Base-by-base conservation (phyloP, 768 basidiomycete genomes). In the Grammothele lineata region DNA sequence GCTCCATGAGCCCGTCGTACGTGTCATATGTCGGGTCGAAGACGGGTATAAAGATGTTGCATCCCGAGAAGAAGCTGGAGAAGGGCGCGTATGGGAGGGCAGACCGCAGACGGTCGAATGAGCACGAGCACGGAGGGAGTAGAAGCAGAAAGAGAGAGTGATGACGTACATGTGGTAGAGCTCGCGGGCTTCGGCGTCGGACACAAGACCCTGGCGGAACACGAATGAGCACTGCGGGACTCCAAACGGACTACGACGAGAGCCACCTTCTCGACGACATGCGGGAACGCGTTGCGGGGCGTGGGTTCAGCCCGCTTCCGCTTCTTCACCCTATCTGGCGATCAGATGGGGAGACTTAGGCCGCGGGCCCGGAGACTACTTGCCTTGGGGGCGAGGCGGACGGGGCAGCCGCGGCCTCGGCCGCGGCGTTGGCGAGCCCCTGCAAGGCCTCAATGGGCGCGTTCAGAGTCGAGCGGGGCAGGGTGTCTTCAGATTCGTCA, bases 371-470 rank as follows among this genome's bases (percentile, higher is more conserved):
- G 12, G 36, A 14, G 27, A 10, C 25, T 10, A 39, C 27, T 22
- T 62, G 83, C 87, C 81, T 78, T 18, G 83, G 77, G 14, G 81
- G 62, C 36, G 79, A 73, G 10, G 76, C 61, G 33, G 87, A 87
- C 7, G 88, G 80, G 3, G 78, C 87, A 10, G 88, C 85, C 1
- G 91, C 89, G 6, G 93, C 90, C 65, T 95, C 93, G 22, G 91
- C 93, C 5, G 94, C 94, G 1, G 93, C 94, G 62, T 96, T 93
- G 23, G 94, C 94, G 42, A 96, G 73, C 3, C 92, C 91, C 62
- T 96, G 92, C 27, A 97, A 71, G 11, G 94, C 94, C 61, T 96
- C 92, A 45, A 95, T 94, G 1, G 94, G 94, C 1, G 93, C 92
- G 52, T 88, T 92, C 52, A 96, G 71, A 25, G 87, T 80, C 32